These are phyloP conservation scores for Crataegus laevigata DNA, from an alignment of 306 rosid species.

Conservation along the genomic window DNA sequence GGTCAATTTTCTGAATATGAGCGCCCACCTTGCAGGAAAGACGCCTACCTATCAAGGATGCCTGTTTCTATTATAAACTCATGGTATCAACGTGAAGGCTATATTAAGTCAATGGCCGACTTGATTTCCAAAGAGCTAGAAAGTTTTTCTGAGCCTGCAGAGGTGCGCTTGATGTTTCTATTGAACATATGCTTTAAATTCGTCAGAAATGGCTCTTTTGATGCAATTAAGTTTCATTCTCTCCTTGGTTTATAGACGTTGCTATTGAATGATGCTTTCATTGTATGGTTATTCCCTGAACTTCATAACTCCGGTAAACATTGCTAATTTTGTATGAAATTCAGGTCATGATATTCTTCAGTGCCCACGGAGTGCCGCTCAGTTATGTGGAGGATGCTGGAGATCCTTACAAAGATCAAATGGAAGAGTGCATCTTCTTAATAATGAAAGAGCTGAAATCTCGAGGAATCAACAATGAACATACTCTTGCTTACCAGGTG, in stretches of 20 bases:
- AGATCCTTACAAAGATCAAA: conserved; percentile 95
- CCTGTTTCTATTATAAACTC: conserved; percentile 92
- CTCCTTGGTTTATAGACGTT: neutral
- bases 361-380: conserved; percentile 98
- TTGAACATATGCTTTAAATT: neutral
- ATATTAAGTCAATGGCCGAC: conserved; percentile 87
- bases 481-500: conserved; percentile 98
- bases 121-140: conserved; percentile 75
- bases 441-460: conserved; percentile 94
- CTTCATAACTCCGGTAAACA: conserved; percentile 2
- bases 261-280: neutral
- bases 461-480: conserved; percentile 73
- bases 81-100: conserved; percentile 93
- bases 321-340: conserved; percentile 6
- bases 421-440: conserved; percentile 89
- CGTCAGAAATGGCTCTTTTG: neutral
- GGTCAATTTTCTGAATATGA: conserved; percentile 17
- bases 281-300: neutral
- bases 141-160: conserved; percentile 52
- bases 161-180: conserved; percentile 40
- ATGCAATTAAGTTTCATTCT: neutral
- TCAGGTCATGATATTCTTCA: conserved; percentile 87
- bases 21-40: conserved; percentile 59
- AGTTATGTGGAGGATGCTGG: conserved; percentile 93
- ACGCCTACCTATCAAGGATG: conserved; percentile 55